A percentile compares a stretch with the other conserved stretches of the same genome.
These are phyloP conservation scores for Phyllosticta paracitricarpa DNA, from an alignment of 2,329 filamentous ascomycete genomes.

Conservation along the genomic window DNA sequence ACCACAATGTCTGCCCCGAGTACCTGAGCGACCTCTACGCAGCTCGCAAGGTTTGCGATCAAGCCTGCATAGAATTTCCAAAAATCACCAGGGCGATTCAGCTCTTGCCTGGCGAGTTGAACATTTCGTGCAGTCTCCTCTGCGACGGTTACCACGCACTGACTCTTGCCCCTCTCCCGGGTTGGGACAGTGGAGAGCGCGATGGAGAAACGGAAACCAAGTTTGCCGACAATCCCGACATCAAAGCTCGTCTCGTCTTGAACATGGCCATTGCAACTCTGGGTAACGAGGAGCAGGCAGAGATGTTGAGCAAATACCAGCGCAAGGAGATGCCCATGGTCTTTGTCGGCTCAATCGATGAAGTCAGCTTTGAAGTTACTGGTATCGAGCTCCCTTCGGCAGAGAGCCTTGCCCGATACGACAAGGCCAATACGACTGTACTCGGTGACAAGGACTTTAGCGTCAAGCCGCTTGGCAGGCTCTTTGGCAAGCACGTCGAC, in stretches of 20 bases:
- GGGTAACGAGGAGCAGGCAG: constrained; percentile 31
- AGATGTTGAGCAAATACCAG: background rate
- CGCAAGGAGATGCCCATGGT: constrained; percentile 7
- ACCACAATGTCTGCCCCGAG: constrained; percentile 80
- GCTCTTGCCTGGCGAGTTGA: constrained; percentile 67
- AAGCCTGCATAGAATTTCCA: constrained; percentile 58
- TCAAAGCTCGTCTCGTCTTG: constrained; percentile 41
- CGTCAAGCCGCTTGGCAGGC: constrained; percentile 43
- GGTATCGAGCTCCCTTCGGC: constrained; percentile 40
- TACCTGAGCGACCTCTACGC: constrained; percentile 56
- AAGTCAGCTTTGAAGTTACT: constrained; percentile 29
- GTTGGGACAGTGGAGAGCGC: constrained; percentile 29
- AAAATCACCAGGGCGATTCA: constrained; percentile 42
- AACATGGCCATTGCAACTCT: constrained; percentile 40
- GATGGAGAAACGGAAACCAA: constrained; percentile 12
- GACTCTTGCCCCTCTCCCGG: constrained; percentile 29
- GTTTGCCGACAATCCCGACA: constrained; percentile 19
- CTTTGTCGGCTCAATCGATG: constrained; percentile 16
- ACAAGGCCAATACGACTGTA: constrained; percentile 20
- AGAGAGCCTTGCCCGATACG: constrained; percentile 40
- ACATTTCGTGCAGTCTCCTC: constrained; percentile 60
- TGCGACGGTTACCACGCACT: constrained; percentile 48
- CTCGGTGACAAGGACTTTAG: constrained; percentile 25
- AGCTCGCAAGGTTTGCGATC: constrained; percentile 57
- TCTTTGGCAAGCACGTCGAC: constrained; percentile 42